phyloP scores from a whole-genome alignment of 192 early-diverging fungal genomes.

The Thamnidium elegans region DNA sequence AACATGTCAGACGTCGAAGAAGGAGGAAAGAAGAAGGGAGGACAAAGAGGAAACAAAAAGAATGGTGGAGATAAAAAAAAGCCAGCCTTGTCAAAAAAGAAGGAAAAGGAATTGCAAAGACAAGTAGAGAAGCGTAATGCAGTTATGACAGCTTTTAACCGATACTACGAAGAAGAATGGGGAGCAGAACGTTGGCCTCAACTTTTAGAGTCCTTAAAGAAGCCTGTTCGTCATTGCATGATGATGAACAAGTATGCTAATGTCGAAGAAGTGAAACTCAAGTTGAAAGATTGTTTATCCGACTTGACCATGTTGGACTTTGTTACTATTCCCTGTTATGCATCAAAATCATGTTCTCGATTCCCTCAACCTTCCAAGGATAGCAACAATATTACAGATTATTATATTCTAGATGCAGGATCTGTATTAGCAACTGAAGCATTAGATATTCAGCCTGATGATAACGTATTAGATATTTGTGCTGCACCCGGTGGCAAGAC shows the following conservation, averaged over 20 bases:
- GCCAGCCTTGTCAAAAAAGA: conserved; percentile 17
- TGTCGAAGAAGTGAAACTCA: background rate
- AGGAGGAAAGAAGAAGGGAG: conserved; percentile 1
- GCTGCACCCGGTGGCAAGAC: conserved; percentile 57
- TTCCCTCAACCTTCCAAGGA: conserved; percentile 35
- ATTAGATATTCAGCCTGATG: conserved; percentile 66
- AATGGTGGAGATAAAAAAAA: conserved; percentile 19
- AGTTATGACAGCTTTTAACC: conserved; percentile 8
- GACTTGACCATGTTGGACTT: conserved; percentile 17
- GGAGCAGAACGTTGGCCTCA: conserved; percentile 24
- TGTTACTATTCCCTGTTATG: conserved; percentile 28
- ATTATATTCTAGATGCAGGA: conserved; percentile 68
- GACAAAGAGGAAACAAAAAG: conserved; percentile 1
- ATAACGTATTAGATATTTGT: conserved; percentile 79
- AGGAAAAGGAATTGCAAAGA: conserved; percentile 19
- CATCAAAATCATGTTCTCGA: background rate
- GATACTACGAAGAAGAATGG: conserved; percentile 29
- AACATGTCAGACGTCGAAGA: too few relatives aligned
- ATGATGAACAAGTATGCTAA: conserved; percentile 33
- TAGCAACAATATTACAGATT: conserved; percentile 24
- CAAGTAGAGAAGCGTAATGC: conserved; percentile 16
- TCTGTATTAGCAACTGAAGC: conserved; percentile 79
- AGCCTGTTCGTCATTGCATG: conserved; percentile 17
- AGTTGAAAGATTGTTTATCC: background rate
- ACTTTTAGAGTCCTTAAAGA: conserved; percentile 22